Conservation (phyloP, 2,329 filamentous ascomycete species). For the Ramularia endophylla region DNA sequence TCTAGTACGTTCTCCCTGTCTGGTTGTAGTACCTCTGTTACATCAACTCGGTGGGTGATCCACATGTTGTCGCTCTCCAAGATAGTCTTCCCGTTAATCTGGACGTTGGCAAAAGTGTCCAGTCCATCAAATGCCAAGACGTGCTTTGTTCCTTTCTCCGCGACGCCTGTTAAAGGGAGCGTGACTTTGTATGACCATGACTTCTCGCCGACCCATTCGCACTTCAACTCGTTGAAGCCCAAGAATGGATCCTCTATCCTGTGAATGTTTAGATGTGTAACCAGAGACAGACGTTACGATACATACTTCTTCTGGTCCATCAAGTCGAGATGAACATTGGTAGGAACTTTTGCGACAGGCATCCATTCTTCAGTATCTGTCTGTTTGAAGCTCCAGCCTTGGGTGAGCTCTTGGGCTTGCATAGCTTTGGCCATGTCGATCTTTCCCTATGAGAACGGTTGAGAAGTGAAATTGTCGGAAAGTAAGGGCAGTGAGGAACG, state of each 20-base stretch:
- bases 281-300: background rate
- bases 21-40: conserved; percentile 36
- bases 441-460: too few species aligned
- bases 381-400: conserved; percentile 44
- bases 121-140: conserved; percentile 58
- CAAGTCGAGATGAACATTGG: conserved; percentile 44
- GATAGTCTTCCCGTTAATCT: conserved; percentile 49
- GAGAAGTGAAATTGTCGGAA: too few species aligned
- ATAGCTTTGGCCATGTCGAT: conserved; percentile 12
- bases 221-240: conserved; percentile 45
- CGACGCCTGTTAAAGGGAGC: conserved; percentile 31
- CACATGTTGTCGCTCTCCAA: conserved; percentile 60
- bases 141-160: conserved; percentile 29
- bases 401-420: conserved; percentile 28
- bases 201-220: conserved; percentile 46
- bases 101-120: conserved; percentile 57
- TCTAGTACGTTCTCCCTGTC: conserved; percentile 43
- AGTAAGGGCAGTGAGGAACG: too few species aligned
- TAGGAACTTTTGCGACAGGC: conserved; percentile 40
- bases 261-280: conserved; percentile 11
- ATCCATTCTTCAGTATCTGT: conserved; percentile 39
- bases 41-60: conserved; percentile 50
- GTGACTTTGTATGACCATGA: conserved; percentile 42
- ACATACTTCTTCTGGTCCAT: conserved; percentile 42
- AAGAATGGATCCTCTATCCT: conserved; percentile 47